Percentiles rank a stretch among this genome's conserved stretches.
These are phyloP conservation scores for Trichoderma guizhouense DNA, from an alignment of 2,329 filamentous ascomycete species.

Conservation along the genomic window DNA sequence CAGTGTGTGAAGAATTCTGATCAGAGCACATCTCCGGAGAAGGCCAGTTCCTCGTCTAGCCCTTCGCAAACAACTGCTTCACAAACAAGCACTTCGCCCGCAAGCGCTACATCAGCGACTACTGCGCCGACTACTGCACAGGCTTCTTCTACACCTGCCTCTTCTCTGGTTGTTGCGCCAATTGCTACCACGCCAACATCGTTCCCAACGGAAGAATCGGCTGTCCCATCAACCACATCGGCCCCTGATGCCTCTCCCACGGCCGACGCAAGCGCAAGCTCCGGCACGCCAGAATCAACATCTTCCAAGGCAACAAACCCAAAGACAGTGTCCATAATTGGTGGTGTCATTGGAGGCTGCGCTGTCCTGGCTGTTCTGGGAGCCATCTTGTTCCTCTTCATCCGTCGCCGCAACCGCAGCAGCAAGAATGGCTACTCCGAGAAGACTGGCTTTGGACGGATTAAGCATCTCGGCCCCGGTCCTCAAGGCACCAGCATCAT, in stretches of 20 bases:
- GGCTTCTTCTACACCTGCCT: slow-evolving; percentile 20
- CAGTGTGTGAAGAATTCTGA: slow-evolving; percentile 53
- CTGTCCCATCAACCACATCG: not conserved
- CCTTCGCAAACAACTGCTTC: slow-evolving; percentile 24
- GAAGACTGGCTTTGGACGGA: slow-evolving; percentile 23
- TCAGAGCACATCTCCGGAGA: slow-evolving; percentile 42
- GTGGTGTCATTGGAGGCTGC: slow-evolving; percentile 47
- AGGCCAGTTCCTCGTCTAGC: slow-evolving; percentile 4
- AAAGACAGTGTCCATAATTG: slow-evolving; percentile 40
- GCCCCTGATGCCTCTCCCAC: not conserved
- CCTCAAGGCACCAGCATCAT: slow-evolving; percentile 42
- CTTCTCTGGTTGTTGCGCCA: not conserved
- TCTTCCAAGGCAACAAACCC: slow-evolving; percentile 24
- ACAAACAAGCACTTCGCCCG: slow-evolving; percentile 22
- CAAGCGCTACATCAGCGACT: slow-evolving; percentile 23
- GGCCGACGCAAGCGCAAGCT: not conserved
- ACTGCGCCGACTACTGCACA: slow-evolving; percentile 22
- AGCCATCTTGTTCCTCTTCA: slow-evolving; percentile 40
- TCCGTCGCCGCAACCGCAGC: slow-evolving; percentile 30
- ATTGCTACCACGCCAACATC: not conserved
- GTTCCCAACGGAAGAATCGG: not conserved
- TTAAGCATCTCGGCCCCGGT: slow-evolving; percentile 21
- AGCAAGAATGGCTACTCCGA: slow-evolving; percentile 1
- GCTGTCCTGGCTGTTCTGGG: slow-evolving; percentile 40
- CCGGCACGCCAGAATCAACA: slow-evolving; percentile 15